These are phyloP conservation scores for Martiniozyma asiatica DNA, from an alignment of 1,139 yeast genomes.

Conservation along the genomic window DNA sequence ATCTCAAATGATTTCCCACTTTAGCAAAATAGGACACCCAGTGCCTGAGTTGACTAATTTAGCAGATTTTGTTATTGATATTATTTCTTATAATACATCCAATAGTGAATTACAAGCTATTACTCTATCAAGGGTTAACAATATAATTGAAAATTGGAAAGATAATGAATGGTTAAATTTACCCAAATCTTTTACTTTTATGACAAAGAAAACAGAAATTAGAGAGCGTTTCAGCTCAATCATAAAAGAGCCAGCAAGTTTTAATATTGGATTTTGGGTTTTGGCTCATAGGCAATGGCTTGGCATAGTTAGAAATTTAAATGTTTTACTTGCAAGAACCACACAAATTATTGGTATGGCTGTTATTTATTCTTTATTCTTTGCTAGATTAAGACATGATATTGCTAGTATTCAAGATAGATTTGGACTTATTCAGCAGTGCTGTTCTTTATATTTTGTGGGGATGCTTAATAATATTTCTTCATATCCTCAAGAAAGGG, in stretches of 20 bases:
- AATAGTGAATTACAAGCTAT: conserved; percentile 29
- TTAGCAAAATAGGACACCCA: conserved; percentile 35
- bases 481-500: conserved; percentile 61
- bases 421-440: conserved; percentile 66
- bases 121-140: conserved; percentile 29
- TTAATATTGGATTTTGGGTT: conserved; percentile 28
- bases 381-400: conserved; percentile 53
- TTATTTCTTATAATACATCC: conserved; percentile 45
- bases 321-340: conserved; percentile 53
- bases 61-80: conserved; percentile 64
- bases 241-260: conserved; percentile 22
- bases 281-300: conserved; percentile 32
- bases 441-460: conserved; percentile 59
- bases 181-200: not conserved
- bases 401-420: conserved; percentile 54
- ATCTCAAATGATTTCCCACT: conserved; percentile 29
- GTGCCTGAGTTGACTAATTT: conserved; percentile 53
- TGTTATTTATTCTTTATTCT: conserved; percentile 53
- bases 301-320: conserved; percentile 50
- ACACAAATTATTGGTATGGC: conserved; percentile 58
- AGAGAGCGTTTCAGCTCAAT: conserved; percentile 15
- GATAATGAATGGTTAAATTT: no score
- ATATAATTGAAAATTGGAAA: conserved; percentile 31
- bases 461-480: conserved; percentile 74
- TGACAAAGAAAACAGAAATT: conserved; percentile 10